Evolutionary conservation across 2,329 filamentous ascomycete genomes (phyloP).

Genomic region (Sclerotiophoma versabilis): DNA sequence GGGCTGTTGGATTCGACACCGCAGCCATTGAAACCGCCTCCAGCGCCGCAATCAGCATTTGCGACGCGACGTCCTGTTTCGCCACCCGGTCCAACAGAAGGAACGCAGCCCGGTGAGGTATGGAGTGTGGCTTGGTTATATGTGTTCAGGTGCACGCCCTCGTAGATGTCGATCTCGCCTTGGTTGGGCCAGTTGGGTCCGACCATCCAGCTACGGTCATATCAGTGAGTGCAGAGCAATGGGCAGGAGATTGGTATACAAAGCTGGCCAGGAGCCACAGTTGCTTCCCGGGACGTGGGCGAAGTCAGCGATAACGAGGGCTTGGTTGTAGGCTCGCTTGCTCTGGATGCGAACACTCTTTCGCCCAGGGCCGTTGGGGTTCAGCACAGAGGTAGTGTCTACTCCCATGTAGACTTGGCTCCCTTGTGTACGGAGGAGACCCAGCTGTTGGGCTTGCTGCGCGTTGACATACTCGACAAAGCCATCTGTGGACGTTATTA

Average conservation of each 20-base stretch:
- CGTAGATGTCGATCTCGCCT: slow-evolving; percentile 46
- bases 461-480: slow-evolving; percentile 49
- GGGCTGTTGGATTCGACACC: slow-evolving; percentile 36
- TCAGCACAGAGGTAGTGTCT: slow-evolving; percentile 38
- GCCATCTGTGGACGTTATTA: slow-evolving; percentile 34
- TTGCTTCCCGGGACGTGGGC: slow-evolving; percentile 48
- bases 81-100: slow-evolving; percentile 41
- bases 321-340: slow-evolving; percentile 47
- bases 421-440: slow-evolving; percentile 42
- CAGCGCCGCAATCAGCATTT: slow-evolving; percentile 47
- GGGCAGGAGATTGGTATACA: slow-evolving; percentile 27
- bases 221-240: slow-evolving; percentile 7
- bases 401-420: slow-evolving; percentile 51
- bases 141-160: slow-evolving; percentile 49
- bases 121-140: slow-evolving; percentile 50
- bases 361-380: slow-evolving; percentile 44
- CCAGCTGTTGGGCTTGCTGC: slow-evolving; percentile 41
- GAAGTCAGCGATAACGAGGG: slow-evolving; percentile 50
- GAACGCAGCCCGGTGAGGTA: slow-evolving; percentile 44
- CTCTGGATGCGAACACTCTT: slow-evolving; percentile 48
- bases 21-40: slow-evolving; percentile 45
- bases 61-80: slow-evolving; percentile 39
- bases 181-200: slow-evolving; percentile 51
- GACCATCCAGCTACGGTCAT: slow-evolving; percentile 44
- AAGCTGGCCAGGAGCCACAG: slow-evolving; percentile 52